Base-by-base conservation (phyloP, 1,284 basidiomycete species). In the Tylopilus sp. region DNA sequence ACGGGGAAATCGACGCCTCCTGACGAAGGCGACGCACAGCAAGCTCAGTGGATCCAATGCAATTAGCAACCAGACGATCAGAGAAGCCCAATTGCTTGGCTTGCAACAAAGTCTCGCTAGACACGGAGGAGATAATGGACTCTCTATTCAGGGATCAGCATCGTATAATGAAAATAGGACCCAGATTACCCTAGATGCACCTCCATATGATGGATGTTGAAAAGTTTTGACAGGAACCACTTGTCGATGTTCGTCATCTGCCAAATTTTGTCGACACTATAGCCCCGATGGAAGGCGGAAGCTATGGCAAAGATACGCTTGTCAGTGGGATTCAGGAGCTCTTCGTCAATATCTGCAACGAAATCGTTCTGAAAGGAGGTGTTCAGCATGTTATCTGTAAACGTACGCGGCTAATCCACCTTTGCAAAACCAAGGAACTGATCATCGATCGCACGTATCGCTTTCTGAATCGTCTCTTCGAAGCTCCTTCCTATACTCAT, bases 401-500 rank as follows among this genome's bases (percentile, higher is more conserved):
- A 28, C 6, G 17, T 6, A 41, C n/a, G 17, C 5, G 14, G 3
- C 10, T 5, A 31, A 65, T 74, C 9, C 41, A 91, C 90, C 80
- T 91, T 87, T 8, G 90, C 86, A 73, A 99, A 99, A 6, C 96
- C 96, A 64, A 84, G 76, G 73, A 98, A 98, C 60, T 88, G 87
- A 68, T 96, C 94, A 70, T 99, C 96, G 66, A 99, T 97, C 17
- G 93, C 88, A 36, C 96, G 81, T 59, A 99, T 98, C 2, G 96
- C 96, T 76, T 98, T 98, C 72, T 99, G 96, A 57, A 98, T 90
- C 0, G 93, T 95, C 78, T 99, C 96, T 72, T 98, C 96, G 65
- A 99, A 99, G 13, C 94, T 97, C 61, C 96, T 82, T 24, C 96
- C 97, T 61, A 99, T 98, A 59, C 91, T 92, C 97, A 99, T 99